Conservation (phyloP, 176 grass and related monocot genomes). For the Luzula sylvatica region DNA sequence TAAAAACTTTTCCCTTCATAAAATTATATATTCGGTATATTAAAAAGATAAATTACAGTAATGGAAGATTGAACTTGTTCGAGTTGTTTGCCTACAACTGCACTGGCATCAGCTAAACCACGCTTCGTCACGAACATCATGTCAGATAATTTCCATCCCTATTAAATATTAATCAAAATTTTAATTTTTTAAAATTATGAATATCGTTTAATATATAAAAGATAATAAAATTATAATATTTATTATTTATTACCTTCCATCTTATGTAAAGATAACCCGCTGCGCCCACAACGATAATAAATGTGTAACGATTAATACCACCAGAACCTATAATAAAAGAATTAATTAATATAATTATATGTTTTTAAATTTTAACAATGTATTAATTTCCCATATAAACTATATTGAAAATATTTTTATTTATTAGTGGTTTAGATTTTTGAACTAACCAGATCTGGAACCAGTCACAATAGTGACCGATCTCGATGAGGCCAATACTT, state of each 20-base stretch:
- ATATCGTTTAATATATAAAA: slow-evolving; percentile 1
- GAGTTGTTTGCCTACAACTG: slow-evolving; percentile 62
- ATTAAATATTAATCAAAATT: slow-evolving; percentile 8
- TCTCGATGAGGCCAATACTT: slow-evolving; percentile 14
- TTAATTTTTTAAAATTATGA: slow-evolving; percentile 12
- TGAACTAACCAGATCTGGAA: slow-evolving; percentile 14
- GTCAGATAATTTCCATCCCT: slow-evolving; percentile 93
- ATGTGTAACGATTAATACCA: slow-evolving; percentile 20
- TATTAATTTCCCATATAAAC: too few species aligned
- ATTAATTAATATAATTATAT: neutral
- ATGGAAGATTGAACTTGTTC: slow-evolving; percentile 78
- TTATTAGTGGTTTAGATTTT: neutral
- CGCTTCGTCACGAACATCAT: slow-evolving; percentile 92
- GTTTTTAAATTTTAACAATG: too few species aligned
- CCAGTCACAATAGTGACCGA: slow-evolving; percentile 29
- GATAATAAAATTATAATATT: neutral
- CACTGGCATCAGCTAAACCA: slow-evolving; percentile 65
- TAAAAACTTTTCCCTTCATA: neutral
- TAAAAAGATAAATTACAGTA: slow-evolving; percentile 43
- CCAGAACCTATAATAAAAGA: slow-evolving; percentile 17
- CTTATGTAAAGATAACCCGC: slow-evolving; percentile 75
- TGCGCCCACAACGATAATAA: slow-evolving; percentile 59
- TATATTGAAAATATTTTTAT: too few species aligned
- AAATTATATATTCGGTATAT: neutral
- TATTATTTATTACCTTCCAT: slow-evolving; percentile 66